phyloP scores from a whole-genome alignment of 2,329 filamentous ascomycete genomes.

The Phaeosphaeriaceae sp. region DNA sequence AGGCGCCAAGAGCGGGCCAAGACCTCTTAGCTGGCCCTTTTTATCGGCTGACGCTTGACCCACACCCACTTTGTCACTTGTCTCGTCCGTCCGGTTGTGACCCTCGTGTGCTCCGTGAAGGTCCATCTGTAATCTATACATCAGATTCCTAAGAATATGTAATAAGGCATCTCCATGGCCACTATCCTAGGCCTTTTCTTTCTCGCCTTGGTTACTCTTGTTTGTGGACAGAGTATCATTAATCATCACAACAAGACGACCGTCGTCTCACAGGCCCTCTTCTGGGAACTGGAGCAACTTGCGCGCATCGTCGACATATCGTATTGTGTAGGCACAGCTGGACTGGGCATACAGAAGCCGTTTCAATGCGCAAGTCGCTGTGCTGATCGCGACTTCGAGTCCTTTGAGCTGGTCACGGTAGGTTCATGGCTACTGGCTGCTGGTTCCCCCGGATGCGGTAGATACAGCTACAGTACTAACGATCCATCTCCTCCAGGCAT shows the following conservation, averaged over 20 bases:
- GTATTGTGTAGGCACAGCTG: slow-evolving; percentile 88
- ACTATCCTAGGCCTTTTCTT: slow-evolving; percentile 29
- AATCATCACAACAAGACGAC: slow-evolving; percentile 30
- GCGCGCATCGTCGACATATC: slow-evolving; percentile 92
- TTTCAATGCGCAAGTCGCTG: slow-evolving; percentile 88
- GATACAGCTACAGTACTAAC: no score
- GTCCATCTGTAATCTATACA: no score
- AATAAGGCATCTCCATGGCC: slow-evolving; percentile 30
- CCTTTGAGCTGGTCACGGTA: slow-evolving; percentile 75
- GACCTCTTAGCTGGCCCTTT: slow-evolving; percentile 2
- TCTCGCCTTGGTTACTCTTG: slow-evolving; percentile 14
- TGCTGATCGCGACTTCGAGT: slow-evolving; percentile 78
- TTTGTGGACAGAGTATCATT: slow-evolving; percentile 34
- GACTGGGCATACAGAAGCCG: slow-evolving; percentile 80
- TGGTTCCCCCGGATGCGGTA: slow-evolving; percentile 4
- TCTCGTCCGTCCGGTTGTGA: no score
- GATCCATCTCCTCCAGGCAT: slow-evolving; percentile 62
- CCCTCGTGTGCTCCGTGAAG: no score
- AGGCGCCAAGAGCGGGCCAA: neutral
- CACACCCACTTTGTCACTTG: no score
- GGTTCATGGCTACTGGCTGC: slow-evolving; percentile 10
- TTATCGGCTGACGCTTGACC: slow-evolving; percentile 9
- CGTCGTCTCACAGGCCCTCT: slow-evolving; percentile 67
- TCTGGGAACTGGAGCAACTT: slow-evolving; percentile 82
- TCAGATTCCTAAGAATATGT: no score